Evolutionary conservation across 192 early-diverging fungal genomes (phyloP), one percentile per base, ranked within the genome.

Genomic region (Rhizophagus prolifer): DNA sequence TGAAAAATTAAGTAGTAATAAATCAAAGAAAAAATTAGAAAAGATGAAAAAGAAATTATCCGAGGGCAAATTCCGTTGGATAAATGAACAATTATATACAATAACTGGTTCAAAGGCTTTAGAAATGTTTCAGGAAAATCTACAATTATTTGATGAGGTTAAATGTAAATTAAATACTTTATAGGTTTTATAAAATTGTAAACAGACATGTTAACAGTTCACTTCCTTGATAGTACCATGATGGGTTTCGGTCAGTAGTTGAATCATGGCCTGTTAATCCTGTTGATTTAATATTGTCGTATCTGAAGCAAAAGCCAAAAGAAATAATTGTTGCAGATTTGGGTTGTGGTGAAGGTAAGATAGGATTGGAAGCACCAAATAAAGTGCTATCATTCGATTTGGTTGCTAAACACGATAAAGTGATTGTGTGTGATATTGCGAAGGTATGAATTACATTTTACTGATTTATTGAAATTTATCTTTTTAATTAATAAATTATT

Each of bases 11-110:
- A 54, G 4, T 4, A 54, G 7, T 6, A 6, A 21, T 16, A 54
- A 54, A 50, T 13, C 13, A 50, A 50, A 50, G 47, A 14, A 14
- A 50, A 50, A 0, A 1, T 50, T 23, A 44, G 36, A 58, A 58
- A 58, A 47, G 31, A 50, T 71, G 46, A 36, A 10, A 58, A 73
- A 59, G 30, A 46, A 95, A 76, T 86, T 97, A 14, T 90, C 89
- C 19, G 93, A 92, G 19, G 90, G 92, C 9, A 87, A 89, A 50
- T 95, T 95, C 80, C 86, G 93, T 9, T 96, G 94, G 93, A 86
- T 99, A 79, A 99, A 99, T 83, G 98, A 99, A 82, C 80, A 93
- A 58, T 88, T 99, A 31, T 99, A 99, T 82, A 98, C 96, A 14
- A 91, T 92, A 19, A 87, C 87, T 0, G 92, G 95, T 41, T 81